Base-by-base conservation (phyloP, 2,329 filamentous ascomycete genomes). In the Penicillium sp. region DNA sequence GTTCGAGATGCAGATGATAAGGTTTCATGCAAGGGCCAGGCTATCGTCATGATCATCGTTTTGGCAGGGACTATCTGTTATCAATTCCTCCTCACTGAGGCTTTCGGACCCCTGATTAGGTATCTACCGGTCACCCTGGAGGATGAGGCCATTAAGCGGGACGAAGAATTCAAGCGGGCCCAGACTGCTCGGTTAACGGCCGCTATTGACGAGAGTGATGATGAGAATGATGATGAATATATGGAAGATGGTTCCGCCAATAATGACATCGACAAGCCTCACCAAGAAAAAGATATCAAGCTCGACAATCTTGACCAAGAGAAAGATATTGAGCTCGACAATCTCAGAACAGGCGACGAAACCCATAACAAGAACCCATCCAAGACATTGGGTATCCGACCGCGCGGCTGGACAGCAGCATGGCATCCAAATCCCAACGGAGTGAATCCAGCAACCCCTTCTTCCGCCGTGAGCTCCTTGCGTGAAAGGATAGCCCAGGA, bases 121-220 rank as follows among this genome's bases (percentile, higher is more conserved):
- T 96, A 96, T 67, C 79, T 99, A 3, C 94, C 94, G 0, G 95
- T 97, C 60, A 97, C 93, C 0, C 86, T 97, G 51, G 94, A 99
- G 71, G 94, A 97, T 60, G 93, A 97, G 68, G 94, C 94, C 3
- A 90, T 94, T 0, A 78, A 90, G n/a, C 87, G 92, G 6, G 94
- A 99, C 63, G 86, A 93, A 66, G 90, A 89, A 34, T 99, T 97
- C 69, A 88, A 91, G 63, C 82, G 88, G 42, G 88, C 87, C 3
- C 91, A 95, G 69, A 86, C 87, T 53, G 80, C 80, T 21, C 87
- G 88, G 8, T 83, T 92, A 53, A 87, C 87, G 0, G 71, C 89
- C 9, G 70, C 71, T 29, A 80, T 81, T 0, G 77, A 82, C 0
- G 81, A 83, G 2, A 81, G 82, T 3, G 78, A 81, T 0, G 81